phyloP scores from a whole-genome alignment of 2,329 filamentous ascomycete species.

The Byssochlamys sp. region DNA sequence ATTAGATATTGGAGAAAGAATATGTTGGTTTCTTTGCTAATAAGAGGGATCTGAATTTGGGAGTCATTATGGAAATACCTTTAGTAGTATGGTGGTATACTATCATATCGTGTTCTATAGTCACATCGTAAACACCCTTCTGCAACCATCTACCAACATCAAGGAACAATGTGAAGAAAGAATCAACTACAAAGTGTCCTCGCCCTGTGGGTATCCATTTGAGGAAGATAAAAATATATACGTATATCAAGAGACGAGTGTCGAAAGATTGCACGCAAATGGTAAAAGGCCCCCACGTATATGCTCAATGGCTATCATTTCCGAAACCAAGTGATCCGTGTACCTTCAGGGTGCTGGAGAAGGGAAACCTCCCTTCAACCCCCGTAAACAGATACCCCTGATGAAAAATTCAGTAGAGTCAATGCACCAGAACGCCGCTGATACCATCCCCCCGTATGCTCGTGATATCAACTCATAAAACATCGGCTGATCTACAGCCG shows the following conservation, averaged over 20 bases:
- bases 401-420: background rate
- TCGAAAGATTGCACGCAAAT: background rate
- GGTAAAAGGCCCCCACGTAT: background rate
- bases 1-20: background rate
- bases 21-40: no score
- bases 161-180: background rate
- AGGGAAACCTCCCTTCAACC: background rate
- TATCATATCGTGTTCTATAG: no score
- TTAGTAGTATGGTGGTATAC: no score
- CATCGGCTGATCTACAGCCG: background rate
- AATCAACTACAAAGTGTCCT: background rate
- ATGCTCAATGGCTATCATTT: background rate
- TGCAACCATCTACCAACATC: background rate
- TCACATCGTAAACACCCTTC: background rate
- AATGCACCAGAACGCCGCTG: background rate
- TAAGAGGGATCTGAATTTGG: no score
- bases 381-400: background rate
- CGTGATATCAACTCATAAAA: background rate
- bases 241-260: background rate
- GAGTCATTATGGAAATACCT: no score
- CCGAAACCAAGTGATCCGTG: background rate
- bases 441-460: background rate
- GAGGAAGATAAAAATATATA: background rate
- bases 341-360: background rate
- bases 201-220: background rate